A percentile compares a stretch with the other conserved stretches of the same genome.
phyloP scores from a whole-genome alignment of 768 basidiomycete species.

The Lentinula detonsa region DNA sequence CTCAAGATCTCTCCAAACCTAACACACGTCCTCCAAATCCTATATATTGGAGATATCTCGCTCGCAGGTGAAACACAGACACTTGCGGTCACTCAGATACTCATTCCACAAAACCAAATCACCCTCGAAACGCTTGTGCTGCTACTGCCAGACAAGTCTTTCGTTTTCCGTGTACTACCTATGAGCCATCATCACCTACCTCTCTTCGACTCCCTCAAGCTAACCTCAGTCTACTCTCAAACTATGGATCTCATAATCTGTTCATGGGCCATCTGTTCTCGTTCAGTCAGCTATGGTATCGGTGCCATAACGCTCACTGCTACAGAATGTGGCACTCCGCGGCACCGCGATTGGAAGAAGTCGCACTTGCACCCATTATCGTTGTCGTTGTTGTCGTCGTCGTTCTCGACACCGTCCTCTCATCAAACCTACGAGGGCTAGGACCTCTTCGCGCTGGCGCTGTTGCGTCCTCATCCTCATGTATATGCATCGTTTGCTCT shows the following conservation, averaged over 20 bases:
- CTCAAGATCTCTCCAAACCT: constrained; percentile 52
- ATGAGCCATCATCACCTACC: background rate
- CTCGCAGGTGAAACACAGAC: constrained; percentile 29
- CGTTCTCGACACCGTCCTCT: background rate
- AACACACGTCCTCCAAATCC: constrained; percentile 43
- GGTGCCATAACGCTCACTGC: background rate
- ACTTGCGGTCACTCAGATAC: background rate
- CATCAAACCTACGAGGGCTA: background rate
- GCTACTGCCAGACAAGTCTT: background rate
- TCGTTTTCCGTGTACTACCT: background rate
- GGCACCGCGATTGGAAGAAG: background rate
- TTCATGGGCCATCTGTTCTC: background rate
- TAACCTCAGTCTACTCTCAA: background rate
- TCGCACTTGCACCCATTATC: background rate
- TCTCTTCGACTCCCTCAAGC: background rate
- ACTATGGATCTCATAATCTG: background rate
- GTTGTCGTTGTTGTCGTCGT: background rate
- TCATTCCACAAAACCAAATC: background rate
- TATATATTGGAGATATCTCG: constrained; percentile 42
- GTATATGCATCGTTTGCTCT: background rate
- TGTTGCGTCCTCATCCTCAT: background rate
- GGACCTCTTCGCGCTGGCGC: background rate
- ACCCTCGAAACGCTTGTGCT: background rate
- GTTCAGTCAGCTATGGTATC: too few species aligned
- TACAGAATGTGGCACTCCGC: background rate